Conservation (phyloP, 306 rosid species). For the Dalbergia cultrata region DNA sequence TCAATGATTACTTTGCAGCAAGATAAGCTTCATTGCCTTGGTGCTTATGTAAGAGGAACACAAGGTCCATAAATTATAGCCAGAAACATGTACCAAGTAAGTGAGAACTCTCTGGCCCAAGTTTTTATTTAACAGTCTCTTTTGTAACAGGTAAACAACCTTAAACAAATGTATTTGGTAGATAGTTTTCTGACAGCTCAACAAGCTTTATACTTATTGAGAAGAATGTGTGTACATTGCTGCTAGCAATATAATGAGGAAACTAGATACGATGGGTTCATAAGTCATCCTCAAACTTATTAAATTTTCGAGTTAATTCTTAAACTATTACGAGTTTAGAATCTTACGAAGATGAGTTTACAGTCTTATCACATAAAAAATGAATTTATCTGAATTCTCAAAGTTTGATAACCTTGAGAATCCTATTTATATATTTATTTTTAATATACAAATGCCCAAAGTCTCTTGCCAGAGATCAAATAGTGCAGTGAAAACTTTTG, state of each 20-base stretch:
- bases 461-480: not conserved
- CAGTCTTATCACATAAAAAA: too few relatives aligned
- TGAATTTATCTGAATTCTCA: too few relatives aligned
- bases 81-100: not conserved
- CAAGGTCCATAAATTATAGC: not conserved
- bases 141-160: not conserved
- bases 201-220: not conserved
- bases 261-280: too few relatives aligned
- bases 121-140: not conserved
- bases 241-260: too few relatives aligned
- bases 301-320: too few relatives aligned
- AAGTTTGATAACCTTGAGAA: too few relatives aligned
- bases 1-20: constrained; percentile 19
- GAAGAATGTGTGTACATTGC: too few relatives aligned
- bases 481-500: not conserved
- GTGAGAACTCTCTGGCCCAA: constrained; percentile 1
- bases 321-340: too few relatives aligned
- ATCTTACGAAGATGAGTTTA: too few relatives aligned
- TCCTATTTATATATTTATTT: too few relatives aligned
- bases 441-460: too few relatives aligned
- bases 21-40: constrained; percentile 39
- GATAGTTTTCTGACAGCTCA: not conserved
- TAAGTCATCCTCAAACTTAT: too few relatives aligned
- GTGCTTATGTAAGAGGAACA: not conserved
- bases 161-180: not conserved